phyloP scores from a whole-genome alignment of 129 eudicot genomes.

The Lonicera japonica region DNA sequence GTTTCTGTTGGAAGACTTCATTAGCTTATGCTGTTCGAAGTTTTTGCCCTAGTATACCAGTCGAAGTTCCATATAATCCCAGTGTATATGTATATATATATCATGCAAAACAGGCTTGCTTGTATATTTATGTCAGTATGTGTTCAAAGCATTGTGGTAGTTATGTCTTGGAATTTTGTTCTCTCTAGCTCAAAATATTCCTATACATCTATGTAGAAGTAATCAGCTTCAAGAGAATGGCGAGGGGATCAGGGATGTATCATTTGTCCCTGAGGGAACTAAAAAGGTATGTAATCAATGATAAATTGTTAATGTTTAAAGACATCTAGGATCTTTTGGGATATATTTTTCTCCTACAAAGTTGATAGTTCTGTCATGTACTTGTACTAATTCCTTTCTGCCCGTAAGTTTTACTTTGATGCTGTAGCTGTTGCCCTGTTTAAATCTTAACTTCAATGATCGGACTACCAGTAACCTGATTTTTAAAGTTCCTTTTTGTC shows the following conservation, averaged over 20 bases:
- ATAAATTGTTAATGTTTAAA: no score
- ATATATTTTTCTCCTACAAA: background rate
- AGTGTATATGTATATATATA: no score
- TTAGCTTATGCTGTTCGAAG: no score
- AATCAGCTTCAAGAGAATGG: constrained; percentile 41
- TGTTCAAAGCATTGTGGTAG: no score
- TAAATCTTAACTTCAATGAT: background rate
- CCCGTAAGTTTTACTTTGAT: no score
- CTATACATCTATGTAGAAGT: constrained; percentile 21
- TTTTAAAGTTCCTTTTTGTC: constrained; percentile 6
- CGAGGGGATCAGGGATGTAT: constrained; percentile 21
- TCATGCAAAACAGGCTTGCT: no score
- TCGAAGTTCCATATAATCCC: background rate
- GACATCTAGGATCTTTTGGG: no score
- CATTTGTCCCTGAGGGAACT: constrained; percentile 25
- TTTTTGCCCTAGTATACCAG: background rate
- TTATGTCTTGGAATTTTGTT: no score
- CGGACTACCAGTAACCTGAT: background rate
- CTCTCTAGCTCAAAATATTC: no score
- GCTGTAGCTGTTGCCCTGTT: no score
- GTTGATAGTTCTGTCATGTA: background rate
- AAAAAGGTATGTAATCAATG: constrained; percentile 46
- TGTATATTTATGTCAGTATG: no score
- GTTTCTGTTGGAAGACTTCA: no score
- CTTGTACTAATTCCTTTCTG: background rate